A percentile compares a stretch with the other conserved stretches of the same genome.
Conservation (phyloP, 2,329 filamentous ascomycete genomes). For the Penicillium sp. region DNA sequence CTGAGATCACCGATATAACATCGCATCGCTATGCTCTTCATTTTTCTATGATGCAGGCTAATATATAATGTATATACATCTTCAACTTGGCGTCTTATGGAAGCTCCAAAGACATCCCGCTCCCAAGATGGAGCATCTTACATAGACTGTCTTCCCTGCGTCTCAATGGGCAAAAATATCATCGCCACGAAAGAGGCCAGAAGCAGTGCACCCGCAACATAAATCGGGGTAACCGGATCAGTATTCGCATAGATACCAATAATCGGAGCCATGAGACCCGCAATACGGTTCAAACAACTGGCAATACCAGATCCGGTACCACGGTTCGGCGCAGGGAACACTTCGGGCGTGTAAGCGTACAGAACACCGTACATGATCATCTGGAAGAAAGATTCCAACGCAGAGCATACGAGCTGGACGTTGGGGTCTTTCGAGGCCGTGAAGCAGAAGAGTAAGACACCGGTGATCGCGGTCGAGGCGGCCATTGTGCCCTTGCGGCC, state of each 20-base stretch:
- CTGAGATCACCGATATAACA: not conserved
- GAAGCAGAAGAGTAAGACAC: constrained; percentile 56
- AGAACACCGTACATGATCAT: constrained; percentile 57
- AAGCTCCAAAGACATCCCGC: not conserved
- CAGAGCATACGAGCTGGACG: constrained; percentile 50
- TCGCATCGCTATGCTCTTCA: not conserved
- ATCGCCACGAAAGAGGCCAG: constrained; percentile 44
- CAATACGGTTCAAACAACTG: constrained; percentile 44
- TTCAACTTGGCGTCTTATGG: not conserved
- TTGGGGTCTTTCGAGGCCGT: constrained; percentile 50
- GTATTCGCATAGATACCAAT: constrained; percentile 40
- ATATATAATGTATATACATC: not conserved
- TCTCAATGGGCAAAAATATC: constrained; percentile 45
- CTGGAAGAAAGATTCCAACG: constrained; percentile 54
- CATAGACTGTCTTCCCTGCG: constrained; percentile 39
- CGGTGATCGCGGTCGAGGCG: constrained; percentile 51
- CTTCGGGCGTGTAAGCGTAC: constrained; percentile 59
- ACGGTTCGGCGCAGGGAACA: constrained; percentile 55
- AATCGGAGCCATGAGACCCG: constrained; percentile 43
- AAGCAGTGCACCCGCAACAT: constrained; percentile 43
- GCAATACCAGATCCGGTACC: constrained; percentile 54
- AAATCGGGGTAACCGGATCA: constrained; percentile 43
- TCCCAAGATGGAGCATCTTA: constrained; percentile 16
- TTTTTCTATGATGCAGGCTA: not conserved
- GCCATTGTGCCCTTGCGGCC: constrained; percentile 59